These are phyloP conservation scores for Naganishia vishniacii DNA, from an alignment of 768 basidiomycete species.

Conservation along the genomic window DNA sequence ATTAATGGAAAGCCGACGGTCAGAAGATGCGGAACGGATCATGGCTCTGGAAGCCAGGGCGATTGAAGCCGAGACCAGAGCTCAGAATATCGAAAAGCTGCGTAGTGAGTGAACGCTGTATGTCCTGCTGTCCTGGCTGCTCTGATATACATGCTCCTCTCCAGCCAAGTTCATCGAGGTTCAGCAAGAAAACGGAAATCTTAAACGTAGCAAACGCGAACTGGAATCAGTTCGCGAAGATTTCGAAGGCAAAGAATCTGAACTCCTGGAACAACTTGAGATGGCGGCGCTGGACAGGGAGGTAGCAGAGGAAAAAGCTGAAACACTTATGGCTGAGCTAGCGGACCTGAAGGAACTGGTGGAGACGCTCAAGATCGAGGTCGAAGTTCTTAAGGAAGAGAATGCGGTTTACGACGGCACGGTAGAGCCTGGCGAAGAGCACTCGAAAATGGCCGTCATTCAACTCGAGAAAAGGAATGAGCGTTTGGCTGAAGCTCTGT, in stretches of 20 bases:
- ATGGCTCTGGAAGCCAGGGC: slow-evolving; percentile 80
- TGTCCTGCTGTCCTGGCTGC: not conserved
- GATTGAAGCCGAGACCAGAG: slow-evolving; percentile 74
- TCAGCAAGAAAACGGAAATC: slow-evolving; percentile 70
- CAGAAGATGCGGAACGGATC: slow-evolving; percentile 77
- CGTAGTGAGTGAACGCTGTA: slow-evolving; percentile 51
- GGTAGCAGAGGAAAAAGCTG: slow-evolving; percentile 87
- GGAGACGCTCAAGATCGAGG: slow-evolving; percentile 74
- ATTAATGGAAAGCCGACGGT: slow-evolving; percentile 76
- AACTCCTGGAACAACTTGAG: slow-evolving; percentile 83
- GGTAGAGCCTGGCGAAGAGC: slow-evolving; percentile 48
- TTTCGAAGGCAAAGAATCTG: slow-evolving; percentile 65
- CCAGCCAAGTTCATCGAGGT: slow-evolving; percentile 70
- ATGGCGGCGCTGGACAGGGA: slow-evolving; percentile 94
- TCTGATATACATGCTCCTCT: not conserved
- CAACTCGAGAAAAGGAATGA: slow-evolving; percentile 97
- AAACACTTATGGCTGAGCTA: slow-evolving; percentile 68
- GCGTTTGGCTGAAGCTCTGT: slow-evolving; percentile 84
- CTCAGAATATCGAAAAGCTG: slow-evolving; percentile 78
- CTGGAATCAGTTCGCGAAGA: slow-evolving; percentile 64
- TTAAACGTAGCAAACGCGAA: slow-evolving; percentile 72
- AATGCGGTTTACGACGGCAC: slow-evolving; percentile 52
- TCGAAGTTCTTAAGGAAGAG: slow-evolving; percentile 62
- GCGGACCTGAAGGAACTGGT: slow-evolving; percentile 72
- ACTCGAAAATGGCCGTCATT: slow-evolving; percentile 56